Evolutionary conservation across 441 rosid species (phyloP).

Genomic region (Adansonia gregorii): DNA sequence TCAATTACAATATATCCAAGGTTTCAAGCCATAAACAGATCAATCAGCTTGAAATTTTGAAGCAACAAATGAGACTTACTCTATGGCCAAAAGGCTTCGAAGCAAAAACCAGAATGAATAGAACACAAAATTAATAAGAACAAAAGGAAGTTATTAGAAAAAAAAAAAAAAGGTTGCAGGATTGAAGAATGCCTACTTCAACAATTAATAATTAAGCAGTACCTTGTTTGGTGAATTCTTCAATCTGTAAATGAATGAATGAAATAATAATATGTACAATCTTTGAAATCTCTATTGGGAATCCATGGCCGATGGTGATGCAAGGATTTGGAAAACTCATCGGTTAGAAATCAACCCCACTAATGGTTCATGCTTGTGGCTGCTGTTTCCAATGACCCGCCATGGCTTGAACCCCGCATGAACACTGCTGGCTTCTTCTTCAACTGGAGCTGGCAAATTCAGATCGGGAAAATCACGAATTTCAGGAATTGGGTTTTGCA

Average conservation of each 20-base stretch:
- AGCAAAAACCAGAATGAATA: not conserved
- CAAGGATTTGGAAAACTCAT: conserved; percentile 10
- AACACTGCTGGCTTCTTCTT: conserved; percentile 45
- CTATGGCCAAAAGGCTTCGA: not conserved
- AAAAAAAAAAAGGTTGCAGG: not conserved
- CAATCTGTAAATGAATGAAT: conserved; percentile 48
- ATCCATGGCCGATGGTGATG: conserved; percentile 12
- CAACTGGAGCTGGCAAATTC: conserved; percentile 66
- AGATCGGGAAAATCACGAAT: conserved; percentile 54
- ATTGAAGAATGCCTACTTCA: conserved; percentile 7
- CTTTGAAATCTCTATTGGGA: conserved; percentile 33
- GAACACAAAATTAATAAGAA: not conserved
- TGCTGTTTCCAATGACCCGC: conserved; percentile 45
- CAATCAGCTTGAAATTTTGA: not conserved
- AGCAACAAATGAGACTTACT: not conserved
- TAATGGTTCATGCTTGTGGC: conserved; percentile 48
- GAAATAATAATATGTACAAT: conserved; percentile 29
- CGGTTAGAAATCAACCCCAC: conserved; percentile 54
- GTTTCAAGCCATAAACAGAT: not conserved
- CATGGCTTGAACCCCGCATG: conserved; percentile 48
- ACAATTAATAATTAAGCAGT: conserved; percentile 14
- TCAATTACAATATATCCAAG: conserved; percentile 25
- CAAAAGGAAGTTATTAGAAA: no score
- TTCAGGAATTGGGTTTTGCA: conserved; percentile 37
- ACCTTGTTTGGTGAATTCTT: conserved; percentile 20